Conservation (phyloP, 257 asterid genomes). For the Knoxia roxburghii region DNA sequence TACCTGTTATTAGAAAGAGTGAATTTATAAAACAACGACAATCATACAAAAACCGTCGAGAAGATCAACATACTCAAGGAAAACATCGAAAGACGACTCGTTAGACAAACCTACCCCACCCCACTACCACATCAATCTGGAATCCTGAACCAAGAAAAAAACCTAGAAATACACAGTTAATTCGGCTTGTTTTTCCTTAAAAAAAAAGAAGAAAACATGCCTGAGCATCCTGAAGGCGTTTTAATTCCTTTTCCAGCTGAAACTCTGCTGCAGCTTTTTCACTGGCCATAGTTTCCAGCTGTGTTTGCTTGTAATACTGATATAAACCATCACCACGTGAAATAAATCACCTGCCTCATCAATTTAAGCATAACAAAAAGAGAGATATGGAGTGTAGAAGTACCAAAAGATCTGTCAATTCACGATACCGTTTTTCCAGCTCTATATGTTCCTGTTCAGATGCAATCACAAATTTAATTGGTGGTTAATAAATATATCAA, state of each 20-base stretch:
- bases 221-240: constrained; percentile 81
- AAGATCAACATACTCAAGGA: background rate
- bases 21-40: constrained; percentile 1
- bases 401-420: constrained; percentile 96
- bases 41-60: background rate
- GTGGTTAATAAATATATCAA: background rate
- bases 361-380: constrained; percentile 7
- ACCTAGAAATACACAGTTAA: too few relatives aligned
- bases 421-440: constrained; percentile 98
- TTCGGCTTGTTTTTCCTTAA: too few relatives aligned
- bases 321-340: constrained; percentile 20
- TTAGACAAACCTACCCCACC: background rate
- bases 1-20: constrained; percentile 40
- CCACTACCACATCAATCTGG: background rate
- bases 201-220: constrained; percentile 31
- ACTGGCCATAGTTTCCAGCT: constrained; percentile 93
- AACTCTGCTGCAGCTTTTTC: constrained; percentile 99
- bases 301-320: constrained; percentile 99
- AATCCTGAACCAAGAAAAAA: background rate
- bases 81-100: too few relatives aligned
- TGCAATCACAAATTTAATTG: constrained; percentile 17
- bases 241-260: constrained; percentile 96
- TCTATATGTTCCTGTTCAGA: constrained; percentile 90
- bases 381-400: constrained; percentile 7
- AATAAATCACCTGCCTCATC: background rate